Evolutionary conservation across 805 yeast genomes (phyloP), one percentile per base, ranked within the genome.

Genomic region (Kurtzmaniella cleridarum): DNA sequence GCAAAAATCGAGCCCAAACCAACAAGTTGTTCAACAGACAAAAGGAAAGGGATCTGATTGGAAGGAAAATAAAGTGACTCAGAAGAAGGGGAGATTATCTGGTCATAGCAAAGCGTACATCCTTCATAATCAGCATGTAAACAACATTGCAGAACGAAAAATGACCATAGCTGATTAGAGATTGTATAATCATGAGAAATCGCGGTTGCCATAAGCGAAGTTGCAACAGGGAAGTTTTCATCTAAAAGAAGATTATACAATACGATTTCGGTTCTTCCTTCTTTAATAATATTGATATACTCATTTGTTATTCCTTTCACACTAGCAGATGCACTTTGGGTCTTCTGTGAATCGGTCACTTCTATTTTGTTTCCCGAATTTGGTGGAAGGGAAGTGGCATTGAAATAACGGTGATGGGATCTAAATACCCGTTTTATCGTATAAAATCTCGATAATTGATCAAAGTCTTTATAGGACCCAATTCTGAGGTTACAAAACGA

Each of bases 91-190:
- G 60, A 62, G 3, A 68, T 51, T 8, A 68, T 38, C 31, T 63
- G 61, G 43, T 68, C 70, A 42, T 57, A 68, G 2, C 64, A 50
- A 33, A 65, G 40, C 4, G 51, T 47, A 1, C 69, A 66, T 0
- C 71, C 64, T 3, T 49, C 40, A 37, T 57, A 53, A 43, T 62
- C 51, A 9, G 50, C 42, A 12, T 16, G 27, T 11, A 54, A 54
- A 28, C 59, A 47, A 0, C 59, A 59, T 23, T 55, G 36, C 8
- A 57, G 42, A 0, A 60, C 32, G 28, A 54, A 58, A 2, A 42
- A 33, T 2, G 66, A 53, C 73, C 73, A 68, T 18, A 60, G 27
- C 41, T 66, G 64, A 42, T 60, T 55, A 16, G 65, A 54, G 18
- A 63, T 41, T 10, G 26, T 37, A 35, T 54, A 51, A 10, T 43